A percentile compares a stretch with the other conserved stretches of the same genome.
Evolutionary conservation across 73 alveolate species (phyloP).

Genomic region (Paramecium caudatum): DNA sequence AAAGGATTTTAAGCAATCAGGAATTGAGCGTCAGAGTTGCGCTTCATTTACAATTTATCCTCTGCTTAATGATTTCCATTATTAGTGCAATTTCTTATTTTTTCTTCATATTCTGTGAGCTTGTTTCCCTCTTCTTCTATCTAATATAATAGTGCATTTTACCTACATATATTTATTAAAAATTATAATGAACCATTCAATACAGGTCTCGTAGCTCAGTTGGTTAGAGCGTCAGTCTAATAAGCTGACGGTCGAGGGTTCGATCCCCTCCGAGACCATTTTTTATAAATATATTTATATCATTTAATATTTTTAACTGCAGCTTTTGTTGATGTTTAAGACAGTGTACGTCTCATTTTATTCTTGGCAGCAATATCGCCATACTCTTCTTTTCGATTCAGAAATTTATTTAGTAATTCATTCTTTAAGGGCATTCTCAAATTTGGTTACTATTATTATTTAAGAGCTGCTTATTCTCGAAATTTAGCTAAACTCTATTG

Average conservation of each 20-base stretch:
- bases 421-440: conserved; percentile 29
- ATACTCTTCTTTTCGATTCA: conserved; percentile 47
- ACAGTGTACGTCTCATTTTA: conserved; percentile 9
- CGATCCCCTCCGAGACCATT: conserved; percentile 78
- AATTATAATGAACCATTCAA: not conserved
- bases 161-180: conserved; percentile 47
- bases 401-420: conserved; percentile 37
- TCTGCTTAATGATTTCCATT: not conserved
- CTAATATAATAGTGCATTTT: not conserved
- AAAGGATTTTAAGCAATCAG: not conserved
- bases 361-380: conserved; percentile 40
- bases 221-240: conserved; percentile 79
- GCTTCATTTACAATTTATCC: not conserved
- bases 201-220: conserved; percentile 77
- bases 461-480: not conserved
- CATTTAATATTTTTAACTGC: conserved; percentile 1
- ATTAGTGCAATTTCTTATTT: not conserved
- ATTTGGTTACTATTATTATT: not conserved
- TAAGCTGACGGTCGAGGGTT: conserved; percentile 78
- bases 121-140: conserved; percentile 13
- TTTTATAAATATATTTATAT: conserved; percentile 28
- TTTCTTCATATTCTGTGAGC: not conserved
- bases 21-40: not conserved
- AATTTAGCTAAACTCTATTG: not conserved
- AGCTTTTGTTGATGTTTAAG: not conserved